Evolutionary conservation across 1,139 yeast genomes (phyloP).

Genomic region (Nakaseomyces nivariensis): DNA sequence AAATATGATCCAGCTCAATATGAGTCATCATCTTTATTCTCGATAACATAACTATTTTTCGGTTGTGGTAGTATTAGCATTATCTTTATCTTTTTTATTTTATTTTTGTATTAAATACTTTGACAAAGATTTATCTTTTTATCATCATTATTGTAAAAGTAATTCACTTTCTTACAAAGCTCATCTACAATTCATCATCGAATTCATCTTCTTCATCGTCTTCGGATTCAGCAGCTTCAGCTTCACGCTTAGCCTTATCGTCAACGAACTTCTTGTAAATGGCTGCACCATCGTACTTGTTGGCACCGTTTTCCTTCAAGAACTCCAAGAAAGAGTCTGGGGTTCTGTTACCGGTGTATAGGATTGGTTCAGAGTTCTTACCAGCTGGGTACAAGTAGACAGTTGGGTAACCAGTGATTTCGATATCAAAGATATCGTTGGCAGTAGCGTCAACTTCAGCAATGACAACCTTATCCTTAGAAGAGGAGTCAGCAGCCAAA

Average conservation of each 20-base stretch:
- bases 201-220: constrained; percentile 19
- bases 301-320: constrained; percentile 54
- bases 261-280: constrained; percentile 32
- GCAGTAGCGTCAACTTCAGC: constrained; percentile 85
- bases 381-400: constrained; percentile 89
- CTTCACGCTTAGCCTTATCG: constrained; percentile 26
- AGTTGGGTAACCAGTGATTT: constrained; percentile 89
- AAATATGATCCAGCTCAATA: too few species aligned
- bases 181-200: constrained; percentile 19
- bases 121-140: too few species aligned
- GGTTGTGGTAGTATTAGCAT: too few species aligned
- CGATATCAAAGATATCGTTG: constrained; percentile 70
- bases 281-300: constrained; percentile 44
- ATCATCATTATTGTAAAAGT: neutral
- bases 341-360: constrained; percentile 64
- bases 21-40: too few species aligned
- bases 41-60: too few species aligned
- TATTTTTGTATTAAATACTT: too few species aligned
- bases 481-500: constrained; percentile 40
- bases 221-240: constrained; percentile 15
- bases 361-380: constrained; percentile 58
- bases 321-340: constrained; percentile 62
- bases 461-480: constrained; percentile 48
- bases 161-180: neutral
- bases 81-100: too few species aligned